Conservation (phyloP, 345 rosid species). For the Pelargonium nanum region DNA sequence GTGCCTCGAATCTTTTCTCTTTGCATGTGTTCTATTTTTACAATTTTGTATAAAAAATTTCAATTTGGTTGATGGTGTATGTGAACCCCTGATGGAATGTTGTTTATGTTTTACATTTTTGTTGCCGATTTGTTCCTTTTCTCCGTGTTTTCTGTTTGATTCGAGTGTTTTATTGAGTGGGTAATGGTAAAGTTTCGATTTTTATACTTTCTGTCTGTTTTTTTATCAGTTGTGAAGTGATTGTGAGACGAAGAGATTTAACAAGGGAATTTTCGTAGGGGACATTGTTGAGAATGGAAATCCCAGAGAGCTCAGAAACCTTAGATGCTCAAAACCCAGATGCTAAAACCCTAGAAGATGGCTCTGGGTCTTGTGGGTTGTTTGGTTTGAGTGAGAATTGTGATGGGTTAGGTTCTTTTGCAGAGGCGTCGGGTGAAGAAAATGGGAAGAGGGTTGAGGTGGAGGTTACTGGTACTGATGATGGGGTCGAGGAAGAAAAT, state of each 20-base stretch:
- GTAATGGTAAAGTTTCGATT: neutral
- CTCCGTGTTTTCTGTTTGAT: neutral
- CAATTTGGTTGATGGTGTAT: too few species aligned
- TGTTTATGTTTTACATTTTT: neutral
- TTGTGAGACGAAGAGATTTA: slow-evolving; percentile 2
- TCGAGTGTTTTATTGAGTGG: neutral
- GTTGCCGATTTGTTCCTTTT: neutral
- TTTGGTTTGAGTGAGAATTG: slow-evolving; percentile 13
- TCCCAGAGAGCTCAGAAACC: slow-evolving; percentile 31
- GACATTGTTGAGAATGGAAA: slow-evolving; percentile 19
- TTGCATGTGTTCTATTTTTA: neutral
- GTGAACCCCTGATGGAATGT: too few species aligned
- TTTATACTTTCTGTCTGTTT: neutral
- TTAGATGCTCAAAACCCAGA: slow-evolving; percentile 28
- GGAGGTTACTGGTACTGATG: slow-evolving; percentile 6
- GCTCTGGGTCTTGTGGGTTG: slow-evolving; percentile 14
- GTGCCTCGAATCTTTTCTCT: neutral
- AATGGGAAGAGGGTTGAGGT: slow-evolving; percentile 12
- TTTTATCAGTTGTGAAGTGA: slow-evolving; percentile 19
- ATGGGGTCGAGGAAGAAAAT: slow-evolving; percentile 1
- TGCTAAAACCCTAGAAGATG: slow-evolving; percentile 36
- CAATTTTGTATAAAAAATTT: too few species aligned
- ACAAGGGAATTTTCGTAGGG: neutral
- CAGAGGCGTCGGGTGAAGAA: slow-evolving; percentile 10
- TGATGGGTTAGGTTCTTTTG: slow-evolving; percentile 14